phyloP scores from a whole-genome alignment of 768 basidiomycete genomes.

The Amanita inopinata region DNA sequence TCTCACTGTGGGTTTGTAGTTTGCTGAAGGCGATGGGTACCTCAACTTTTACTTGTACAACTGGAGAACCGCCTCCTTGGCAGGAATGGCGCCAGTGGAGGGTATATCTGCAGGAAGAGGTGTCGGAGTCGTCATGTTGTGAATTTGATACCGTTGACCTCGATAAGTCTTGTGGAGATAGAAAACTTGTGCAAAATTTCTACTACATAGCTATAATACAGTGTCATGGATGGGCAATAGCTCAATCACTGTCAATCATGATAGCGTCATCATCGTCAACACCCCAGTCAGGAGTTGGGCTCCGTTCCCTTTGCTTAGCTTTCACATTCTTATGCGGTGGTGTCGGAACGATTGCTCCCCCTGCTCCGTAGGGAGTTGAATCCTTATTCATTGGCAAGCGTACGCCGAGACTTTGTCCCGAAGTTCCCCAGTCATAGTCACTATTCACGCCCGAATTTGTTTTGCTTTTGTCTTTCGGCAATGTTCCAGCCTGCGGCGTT shows the following conservation, averaged over 20 bases:
- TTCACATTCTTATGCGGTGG: conserved; percentile 29
- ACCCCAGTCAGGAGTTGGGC: conserved; percentile 73
- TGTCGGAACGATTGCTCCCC: conserved; percentile 42
- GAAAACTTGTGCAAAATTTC: conserved; percentile 4
- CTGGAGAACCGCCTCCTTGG: conserved; percentile 77
- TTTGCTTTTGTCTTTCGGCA: conserved; percentile 31
- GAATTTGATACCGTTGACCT: conserved; percentile 14
- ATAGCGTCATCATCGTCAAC: conserved; percentile 82
- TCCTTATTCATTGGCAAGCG: conserved; percentile 26
- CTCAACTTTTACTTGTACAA: conserved; percentile 94
- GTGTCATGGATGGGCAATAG: conserved; percentile 1
- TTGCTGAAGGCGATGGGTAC: conserved; percentile 86
- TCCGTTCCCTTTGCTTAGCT: conserved; percentile 36
- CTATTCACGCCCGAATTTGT: conserved; percentile 36
- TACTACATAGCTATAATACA: conserved; percentile 9
- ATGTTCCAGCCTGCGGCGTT: conserved; percentile 13
- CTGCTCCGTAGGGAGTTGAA: conserved; percentile 33
- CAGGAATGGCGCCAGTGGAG: conserved; percentile 53
- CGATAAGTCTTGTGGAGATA: conserved; percentile 6
- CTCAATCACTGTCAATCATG: conserved; percentile 73
- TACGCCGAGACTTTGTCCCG: conserved; percentile 43
- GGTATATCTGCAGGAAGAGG: conserved; percentile 60
- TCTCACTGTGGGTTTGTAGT: conserved; percentile 35
- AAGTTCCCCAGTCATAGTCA: conserved; percentile 31
- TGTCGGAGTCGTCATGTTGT: conserved; percentile 93